Percentiles rank a stretch among this genome's conserved stretches.
phyloP scores from a whole-genome alignment of 225 moss, liverwort and hornwort species.

The Anthoceros angustus region DNA sequence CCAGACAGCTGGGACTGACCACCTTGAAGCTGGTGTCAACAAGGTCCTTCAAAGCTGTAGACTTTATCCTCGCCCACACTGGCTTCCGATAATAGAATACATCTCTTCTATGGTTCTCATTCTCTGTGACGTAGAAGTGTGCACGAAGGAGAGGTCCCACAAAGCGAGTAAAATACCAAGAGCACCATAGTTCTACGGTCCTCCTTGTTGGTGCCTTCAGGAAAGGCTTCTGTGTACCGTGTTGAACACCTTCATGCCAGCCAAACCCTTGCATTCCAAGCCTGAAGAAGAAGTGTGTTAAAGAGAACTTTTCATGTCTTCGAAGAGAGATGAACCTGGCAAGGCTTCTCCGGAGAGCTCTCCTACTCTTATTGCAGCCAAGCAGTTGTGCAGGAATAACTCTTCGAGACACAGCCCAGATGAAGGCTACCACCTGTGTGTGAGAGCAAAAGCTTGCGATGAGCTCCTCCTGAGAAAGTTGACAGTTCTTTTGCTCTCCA shows the following conservation, averaged over 20 bases:
- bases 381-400: slow-evolving; percentile 59
- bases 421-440: slow-evolving; percentile 59
- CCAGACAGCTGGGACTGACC: slow-evolving; percentile 38
- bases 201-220: not conserved
- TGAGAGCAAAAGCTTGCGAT: slow-evolving; percentile 54
- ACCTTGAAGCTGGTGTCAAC: slow-evolving; percentile 40
- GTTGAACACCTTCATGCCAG: slow-evolving; percentile 35
- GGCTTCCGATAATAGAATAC: slow-evolving; percentile 84
- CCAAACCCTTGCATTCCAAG: slow-evolving; percentile 22
- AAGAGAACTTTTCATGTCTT: slow-evolving; percentile 57
- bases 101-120: slow-evolving; percentile 74
- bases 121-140: slow-evolving; percentile 93
- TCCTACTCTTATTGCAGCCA: slow-evolving; percentile 41
- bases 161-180: slow-evolving; percentile 62
- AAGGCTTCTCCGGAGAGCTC: slow-evolving; percentile 61
- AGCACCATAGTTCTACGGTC: slow-evolving; percentile 52
- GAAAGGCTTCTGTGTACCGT: not conserved
- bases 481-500: no score
- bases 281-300: slow-evolving; percentile 41
- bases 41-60: slow-evolving; percentile 49
- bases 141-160: slow-evolving; percentile 59
- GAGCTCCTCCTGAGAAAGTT: slow-evolving; percentile 21
- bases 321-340: slow-evolving; percentile 74
- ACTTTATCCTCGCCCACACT: slow-evolving; percentile 79
- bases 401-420: slow-evolving; percentile 83